phyloP scores from a whole-genome alignment of 176 grass and related monocot species.

The Zizania latifolia region DNA sequence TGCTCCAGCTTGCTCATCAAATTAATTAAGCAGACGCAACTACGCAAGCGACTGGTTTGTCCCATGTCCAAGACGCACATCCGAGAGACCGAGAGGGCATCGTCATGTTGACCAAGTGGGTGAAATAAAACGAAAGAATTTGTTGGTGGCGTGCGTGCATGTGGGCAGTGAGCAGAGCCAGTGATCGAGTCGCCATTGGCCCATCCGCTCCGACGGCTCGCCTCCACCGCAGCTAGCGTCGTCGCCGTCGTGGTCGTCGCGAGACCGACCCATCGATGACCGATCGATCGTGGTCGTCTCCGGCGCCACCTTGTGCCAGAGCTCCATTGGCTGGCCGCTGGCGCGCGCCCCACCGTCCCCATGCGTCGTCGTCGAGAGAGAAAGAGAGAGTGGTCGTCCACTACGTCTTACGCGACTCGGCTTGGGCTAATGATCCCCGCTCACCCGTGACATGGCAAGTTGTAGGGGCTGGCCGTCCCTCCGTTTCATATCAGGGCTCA shows the following conservation, averaged over 20 bases:
- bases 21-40: no score
- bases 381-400: no score
- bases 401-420: no score
- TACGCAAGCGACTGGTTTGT: constrained; percentile 2
- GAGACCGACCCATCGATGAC: neutral
- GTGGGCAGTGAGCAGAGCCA: no score
- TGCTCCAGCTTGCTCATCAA: neutral
- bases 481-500: no score
- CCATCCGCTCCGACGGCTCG: neutral
- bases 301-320: neutral
- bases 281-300: neutral
- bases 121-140: neutral
- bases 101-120: neutral
- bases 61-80: neutral
- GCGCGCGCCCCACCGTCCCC: no score
- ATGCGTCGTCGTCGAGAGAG: no score
- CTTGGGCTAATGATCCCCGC: no score
- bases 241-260: neutral
- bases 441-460: neutral
- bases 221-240: neutral
- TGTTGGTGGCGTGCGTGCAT: neutral
- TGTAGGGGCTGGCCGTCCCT: neutral
- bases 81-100: neutral
- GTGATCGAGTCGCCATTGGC: neutral
- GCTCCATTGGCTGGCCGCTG: neutral